phyloP scores from a whole-genome alignment of 2,329 filamentous ascomycete genomes.

The Aureobasidium sp. region DNA sequence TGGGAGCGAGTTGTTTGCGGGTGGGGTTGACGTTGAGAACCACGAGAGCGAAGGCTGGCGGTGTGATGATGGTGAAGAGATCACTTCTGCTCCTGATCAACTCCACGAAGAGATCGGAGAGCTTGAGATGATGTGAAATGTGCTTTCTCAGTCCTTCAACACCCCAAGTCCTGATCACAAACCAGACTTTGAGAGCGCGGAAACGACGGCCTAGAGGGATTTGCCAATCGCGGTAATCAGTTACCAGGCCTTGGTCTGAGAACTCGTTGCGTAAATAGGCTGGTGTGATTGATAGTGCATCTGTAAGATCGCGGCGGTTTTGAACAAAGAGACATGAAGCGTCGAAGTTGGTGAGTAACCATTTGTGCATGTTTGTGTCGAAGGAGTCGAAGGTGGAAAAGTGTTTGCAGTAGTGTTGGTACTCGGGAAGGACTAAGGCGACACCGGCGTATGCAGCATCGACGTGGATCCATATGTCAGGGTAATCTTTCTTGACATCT shows the following conservation, averaged over 20 bases:
- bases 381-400: constrained; percentile 84
- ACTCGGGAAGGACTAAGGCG: constrained; percentile 84
- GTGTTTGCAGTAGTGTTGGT: constrained; percentile 71
- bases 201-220: constrained; percentile 93
- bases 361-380: constrained; percentile 98
- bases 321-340: constrained; percentile 83
- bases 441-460: constrained; percentile 95
- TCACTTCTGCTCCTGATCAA: constrained; percentile 68
- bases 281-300: constrained; percentile 81
- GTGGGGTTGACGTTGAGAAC: constrained; percentile 72
- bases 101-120: constrained; percentile 75
- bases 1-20: constrained; percentile 26
- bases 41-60: constrained; percentile 80
- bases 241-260: constrained; percentile 85
- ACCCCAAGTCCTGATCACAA: constrained; percentile 87
- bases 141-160: constrained; percentile 78
- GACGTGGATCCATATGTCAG: constrained; percentile 87
- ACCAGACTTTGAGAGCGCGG: constrained; percentile 94
- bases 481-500: constrained; percentile 58
- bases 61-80: constrained; percentile 79
- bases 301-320: constrained; percentile 78
- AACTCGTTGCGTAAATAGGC: constrained; percentile 86
- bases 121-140: constrained; percentile 71
- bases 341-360: constrained; percentile 96
- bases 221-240: constrained; percentile 98